Evolutionary conservation across 2,329 filamentous ascomycete genomes (phyloP), one percentile per base, ranked within the genome.

Genomic region (Monosporascus sp.): DNA sequence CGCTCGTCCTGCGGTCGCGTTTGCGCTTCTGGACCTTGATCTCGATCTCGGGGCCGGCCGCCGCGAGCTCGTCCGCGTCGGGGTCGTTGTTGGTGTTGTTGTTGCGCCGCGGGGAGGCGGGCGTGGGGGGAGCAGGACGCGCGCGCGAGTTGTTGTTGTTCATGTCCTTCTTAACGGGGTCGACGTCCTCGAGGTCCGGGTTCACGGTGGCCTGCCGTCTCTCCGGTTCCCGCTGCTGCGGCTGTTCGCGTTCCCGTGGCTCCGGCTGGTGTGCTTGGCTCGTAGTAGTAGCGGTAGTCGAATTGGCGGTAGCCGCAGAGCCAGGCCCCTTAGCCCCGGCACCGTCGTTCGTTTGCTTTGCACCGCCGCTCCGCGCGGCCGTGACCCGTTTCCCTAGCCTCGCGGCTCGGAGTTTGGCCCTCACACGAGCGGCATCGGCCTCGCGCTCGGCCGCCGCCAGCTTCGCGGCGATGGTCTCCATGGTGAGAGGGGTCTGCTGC

Each of bases 371-470:
- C 22, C 24, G 15, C n/a, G n/a, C 42, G 25, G n/a, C 42, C 24
- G 20, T 3, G 24, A 25, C 42, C 42, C 42, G 59, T 51, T 68
- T 70, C 51, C 64, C 65, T 17, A 46, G 42, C 24, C 75, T 68
- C 3, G 78, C 79, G 1, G 83, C 82, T 60, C 76, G 79, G 31
- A 86, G 73, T 64, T 85, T 86, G 3, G 83, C 83, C 3, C 82
- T 72, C 0, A 85, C 81, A 24, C 83, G 75, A 1, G 82, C 82
- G 1, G 83, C 83, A 57, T 85, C 82, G 4, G 83, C 83, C 50
- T 85, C 82, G 18, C 80, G 74, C 57, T 86, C 83, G 0, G 82
- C 81, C 2, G 83, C 83, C 1, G 82, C 83, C 0, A 86, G 72
- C 66, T 86, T 86, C 27, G 82, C 81, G 0, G 81, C 79, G 55